Evolutionary conservation across 805 yeast genomes (phyloP), one percentile per base, ranked within the genome.

Genomic region (Metschnikowia matae): DNA sequence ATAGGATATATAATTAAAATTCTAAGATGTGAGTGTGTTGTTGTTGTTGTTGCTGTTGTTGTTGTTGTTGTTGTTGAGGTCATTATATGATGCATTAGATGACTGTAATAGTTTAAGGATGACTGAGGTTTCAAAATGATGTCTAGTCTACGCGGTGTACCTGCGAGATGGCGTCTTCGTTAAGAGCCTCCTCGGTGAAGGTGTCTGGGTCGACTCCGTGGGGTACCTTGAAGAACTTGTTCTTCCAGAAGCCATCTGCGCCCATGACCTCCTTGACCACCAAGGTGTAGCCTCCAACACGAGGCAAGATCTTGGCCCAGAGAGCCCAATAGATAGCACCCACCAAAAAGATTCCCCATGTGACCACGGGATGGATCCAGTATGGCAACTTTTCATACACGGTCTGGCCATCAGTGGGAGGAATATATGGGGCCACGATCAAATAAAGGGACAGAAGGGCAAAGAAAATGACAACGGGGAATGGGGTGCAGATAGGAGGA

Each of bases 301-400:
- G 62, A 40, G 95, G 95, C 57, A 84, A 65, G 1, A 83, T 45
- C 51, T 68, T 68, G 39, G 82, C 74, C 86, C 89, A 83, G 15
- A 82, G 61, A 7, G 82, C 51, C 85, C 89, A 87, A 70, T 86
- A 87, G 0, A 76, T 56, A 35, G 76, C 79, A 54, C 89, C 92
- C 44, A 82, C 63, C 13, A 75, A 85, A 58, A 84, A 83, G 42
- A 87, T 74, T 56, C 85, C 90, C 83, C 89, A 79, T 11, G 90
- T 84, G n/a, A 85, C 88, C 45, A 87, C 94, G 63, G 89, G 83
- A 65, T 86, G 91, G 50, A 83, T 75, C 76, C 82, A 87, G 70
- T 87, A 87, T 29, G 95, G 95, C 60, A 87, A 70, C 45, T 65
- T 56, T n/a, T 80, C 66, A 73, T 87, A 87, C 48, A 87, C 90